phyloP scores from a whole-genome alignment of 1,139 yeast genomes.

The Debaryomycetaceae sp. region DNA sequence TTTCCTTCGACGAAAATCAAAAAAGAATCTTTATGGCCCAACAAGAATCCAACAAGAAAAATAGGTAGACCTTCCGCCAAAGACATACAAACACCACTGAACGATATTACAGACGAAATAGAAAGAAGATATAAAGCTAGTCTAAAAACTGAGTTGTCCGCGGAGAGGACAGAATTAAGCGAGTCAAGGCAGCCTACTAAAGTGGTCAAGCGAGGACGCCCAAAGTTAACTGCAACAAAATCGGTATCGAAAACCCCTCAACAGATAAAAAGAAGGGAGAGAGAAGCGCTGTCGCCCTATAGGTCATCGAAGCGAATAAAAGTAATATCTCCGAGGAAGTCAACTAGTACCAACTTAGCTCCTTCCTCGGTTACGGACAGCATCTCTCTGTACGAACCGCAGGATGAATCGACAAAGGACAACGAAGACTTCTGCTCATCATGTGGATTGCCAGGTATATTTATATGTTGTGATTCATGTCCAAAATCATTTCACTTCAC shows the following conservation, averaged over 20 bases:
- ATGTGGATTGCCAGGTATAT: conserved; percentile 85
- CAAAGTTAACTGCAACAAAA: conserved; percentile 11
- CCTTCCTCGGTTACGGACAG: conserved; percentile 15
- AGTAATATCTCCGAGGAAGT: conserved; percentile 41
- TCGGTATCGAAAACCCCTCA: conserved; percentile 11
- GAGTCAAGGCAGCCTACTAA: conserved; percentile 21
- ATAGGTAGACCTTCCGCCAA: conserved; percentile 2
- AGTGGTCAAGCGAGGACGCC: conserved; percentile 6
- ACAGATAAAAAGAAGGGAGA: conserved; percentile 7
- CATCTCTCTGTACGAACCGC: conserved; percentile 8
- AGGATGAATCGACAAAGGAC: conserved; percentile 32
- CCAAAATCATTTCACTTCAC: conserved; percentile 89
- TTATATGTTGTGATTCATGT: conserved; percentile 91
- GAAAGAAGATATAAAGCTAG: conserved; percentile 17
- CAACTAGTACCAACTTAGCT: conserved; percentile 26
- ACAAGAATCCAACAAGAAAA: conserved; percentile 11
- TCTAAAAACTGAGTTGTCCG: conserved; percentile 35
- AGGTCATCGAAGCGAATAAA: conserved; percentile 32
- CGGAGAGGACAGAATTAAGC: conserved; percentile 30
- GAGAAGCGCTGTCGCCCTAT: conserved; percentile 11
- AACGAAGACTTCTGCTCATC: conserved; percentile 89
- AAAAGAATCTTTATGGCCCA: conserved; percentile 50
- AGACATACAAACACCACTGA: conserved; percentile 3
- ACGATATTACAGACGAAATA: conserved; percentile 3
- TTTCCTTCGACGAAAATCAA: conserved; percentile 55